Evolutionary conservation across 164 flowering plant species (phyloP).

Genomic region (Magnolia kwangsiensis): DNA sequence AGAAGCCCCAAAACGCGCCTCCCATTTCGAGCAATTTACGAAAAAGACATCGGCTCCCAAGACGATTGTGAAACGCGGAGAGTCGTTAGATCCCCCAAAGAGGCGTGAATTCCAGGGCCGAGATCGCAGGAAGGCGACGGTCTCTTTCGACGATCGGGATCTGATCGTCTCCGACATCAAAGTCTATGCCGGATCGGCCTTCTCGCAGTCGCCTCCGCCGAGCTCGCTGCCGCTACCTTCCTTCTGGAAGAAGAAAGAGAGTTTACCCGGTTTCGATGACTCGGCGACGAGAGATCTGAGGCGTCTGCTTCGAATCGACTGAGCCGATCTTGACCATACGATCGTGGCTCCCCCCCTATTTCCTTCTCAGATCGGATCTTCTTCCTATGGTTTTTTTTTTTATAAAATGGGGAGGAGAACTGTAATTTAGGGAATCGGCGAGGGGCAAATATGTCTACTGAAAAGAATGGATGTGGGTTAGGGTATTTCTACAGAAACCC

Average conservation of each 20-base stretch:
- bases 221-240: slow-evolving; percentile 58
- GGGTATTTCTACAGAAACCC: no score
- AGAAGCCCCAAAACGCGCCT: no score
- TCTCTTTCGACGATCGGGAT: background rate
- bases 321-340: background rate
- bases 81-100: slow-evolving; percentile 15
- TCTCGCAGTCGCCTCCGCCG: slow-evolving; percentile 58
- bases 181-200: slow-evolving; percentile 59
- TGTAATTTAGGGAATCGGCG: background rate
- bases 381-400: slow-evolving; percentile 17
- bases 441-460: background rate
- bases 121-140: background rate
- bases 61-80: slow-evolving; percentile 42
- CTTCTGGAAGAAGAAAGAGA: slow-evolving; percentile 40
- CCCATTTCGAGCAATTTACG: no score
- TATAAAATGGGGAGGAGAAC: slow-evolving; percentile 3
- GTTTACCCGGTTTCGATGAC: slow-evolving; percentile 15
- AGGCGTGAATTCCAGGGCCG: background rate
- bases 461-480: background rate
- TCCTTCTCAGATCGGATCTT: background rate
- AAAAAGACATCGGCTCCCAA: no score
- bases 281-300: slow-evolving; percentile 44
- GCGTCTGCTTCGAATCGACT: slow-evolving; percentile 49
- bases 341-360: background rate
- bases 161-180: slow-evolving; percentile 8